Percentiles rank a stretch among this genome's conserved stretches.
These are phyloP conservation scores for Claviceps paspali DNA, from an alignment of 2,329 filamentous ascomycete species.

Conservation along the genomic window DNA sequence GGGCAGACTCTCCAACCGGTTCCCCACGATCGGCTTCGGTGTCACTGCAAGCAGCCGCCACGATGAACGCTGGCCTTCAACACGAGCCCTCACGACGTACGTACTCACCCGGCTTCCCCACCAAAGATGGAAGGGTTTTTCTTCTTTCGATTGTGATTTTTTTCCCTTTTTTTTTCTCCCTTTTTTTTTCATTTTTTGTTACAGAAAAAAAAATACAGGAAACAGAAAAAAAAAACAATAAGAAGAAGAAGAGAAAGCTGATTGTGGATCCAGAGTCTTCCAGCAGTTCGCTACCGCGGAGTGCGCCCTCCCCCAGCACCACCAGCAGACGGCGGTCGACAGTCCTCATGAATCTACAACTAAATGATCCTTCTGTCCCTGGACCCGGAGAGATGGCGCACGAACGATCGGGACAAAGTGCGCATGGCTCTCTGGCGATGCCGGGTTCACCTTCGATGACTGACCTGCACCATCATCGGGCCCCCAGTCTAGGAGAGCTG, in stretches of 20 bases:
- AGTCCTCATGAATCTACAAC: conserved; percentile 56
- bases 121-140: too few species aligned
- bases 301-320: conserved; percentile 28
- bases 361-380: conserved; percentile 55
- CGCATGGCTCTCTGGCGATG: conserved; percentile 29
- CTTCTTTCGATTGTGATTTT: too few species aligned
- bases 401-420: conserved; percentile 17
- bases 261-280: conserved; percentile 28
- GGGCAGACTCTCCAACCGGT: conserved; percentile 37
- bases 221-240: not conserved
- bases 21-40: conserved; percentile 51
- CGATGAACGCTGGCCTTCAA: conserved; percentile 62
- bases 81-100: conserved; percentile 44
- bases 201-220: too few species aligned
- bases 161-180: too few species aligned
- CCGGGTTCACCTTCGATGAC: conserved; percentile 30
- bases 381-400: conserved; percentile 54
- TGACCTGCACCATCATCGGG: conserved; percentile 48
- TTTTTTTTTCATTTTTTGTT: too few species aligned
- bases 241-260: not conserved
- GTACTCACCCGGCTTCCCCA: conserved; percentile 5
- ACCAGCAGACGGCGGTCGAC: conserved; percentile 51
- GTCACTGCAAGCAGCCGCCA: conserved; percentile 61
- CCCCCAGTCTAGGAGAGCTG: conserved; percentile 60
- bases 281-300: conserved; percentile 32